Evolutionary conservation across 768 basidiomycete genomes (phyloP).

Genomic region (Sarcodon aspratus): DNA sequence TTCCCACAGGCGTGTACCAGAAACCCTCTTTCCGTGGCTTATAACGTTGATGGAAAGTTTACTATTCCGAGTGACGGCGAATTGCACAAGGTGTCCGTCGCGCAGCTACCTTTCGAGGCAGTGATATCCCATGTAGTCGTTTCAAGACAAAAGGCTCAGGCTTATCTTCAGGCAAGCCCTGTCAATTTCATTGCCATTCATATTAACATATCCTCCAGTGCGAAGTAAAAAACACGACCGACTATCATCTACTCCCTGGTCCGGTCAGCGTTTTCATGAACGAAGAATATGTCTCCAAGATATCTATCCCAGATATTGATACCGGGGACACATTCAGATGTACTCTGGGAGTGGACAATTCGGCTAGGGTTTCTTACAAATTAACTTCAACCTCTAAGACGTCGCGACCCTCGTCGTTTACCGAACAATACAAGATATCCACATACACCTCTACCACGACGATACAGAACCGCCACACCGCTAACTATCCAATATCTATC

Average conservation of each 20-base stretch:
- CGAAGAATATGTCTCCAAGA: constrained; percentile 45
- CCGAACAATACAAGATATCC: constrained; percentile 30
- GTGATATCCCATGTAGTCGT: constrained; percentile 35
- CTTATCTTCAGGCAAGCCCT: constrained; percentile 19
- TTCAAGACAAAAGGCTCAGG: constrained; percentile 35
- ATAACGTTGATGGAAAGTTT: constrained; percentile 34
- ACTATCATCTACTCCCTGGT: constrained; percentile 44
- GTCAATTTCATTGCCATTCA: too few species aligned
- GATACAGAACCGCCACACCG: constrained; percentile 36
- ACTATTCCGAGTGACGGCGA: constrained; percentile 43
- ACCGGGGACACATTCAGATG: constrained; percentile 41
- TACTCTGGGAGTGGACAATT: constrained; percentile 33
- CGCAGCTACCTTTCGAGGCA: constrained; percentile 34
- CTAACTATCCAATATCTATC: constrained; percentile 29
- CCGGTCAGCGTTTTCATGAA: constrained; percentile 43
- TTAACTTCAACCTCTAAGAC: constrained; percentile 25
- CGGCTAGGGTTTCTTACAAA: constrained; percentile 25
- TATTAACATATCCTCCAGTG: constrained; percentile 21
- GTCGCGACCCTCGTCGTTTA: constrained; percentile 27
- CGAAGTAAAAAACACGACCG: constrained; percentile 44
- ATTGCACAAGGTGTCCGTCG: constrained; percentile 44
- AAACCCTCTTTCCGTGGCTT: too few species aligned
- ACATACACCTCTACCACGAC: constrained; percentile 27
- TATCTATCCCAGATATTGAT: constrained; percentile 30
- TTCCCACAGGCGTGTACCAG: too few species aligned